These are phyloP conservation scores for Cryptosporidium sp. DNA, from an alignment of 169 alveolate genomes.

Conservation along the genomic window DNA sequence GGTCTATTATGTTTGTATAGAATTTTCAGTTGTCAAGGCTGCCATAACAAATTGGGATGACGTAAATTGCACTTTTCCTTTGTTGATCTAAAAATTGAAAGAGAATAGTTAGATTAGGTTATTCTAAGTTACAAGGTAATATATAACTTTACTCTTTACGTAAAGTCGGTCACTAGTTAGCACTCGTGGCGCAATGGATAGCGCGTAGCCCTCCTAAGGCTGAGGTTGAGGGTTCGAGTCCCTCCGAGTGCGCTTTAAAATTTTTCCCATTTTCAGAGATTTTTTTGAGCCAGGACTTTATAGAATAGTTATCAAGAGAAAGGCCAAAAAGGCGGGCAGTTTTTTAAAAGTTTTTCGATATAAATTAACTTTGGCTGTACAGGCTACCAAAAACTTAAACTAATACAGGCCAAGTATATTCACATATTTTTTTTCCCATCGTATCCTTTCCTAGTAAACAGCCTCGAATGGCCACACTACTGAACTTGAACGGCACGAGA, in stretches of 20 bases:
- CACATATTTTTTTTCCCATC: not conserved
- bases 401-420: not conserved
- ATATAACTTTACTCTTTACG: not conserved
- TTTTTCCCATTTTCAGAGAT: not conserved
- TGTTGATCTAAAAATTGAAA: no score
- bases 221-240: slow-evolving; percentile 96
- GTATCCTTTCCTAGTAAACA: not conserved
- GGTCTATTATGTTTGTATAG: not conserved
- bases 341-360: no score
- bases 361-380: no score
- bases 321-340: not conserved
- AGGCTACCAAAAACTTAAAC: no score
- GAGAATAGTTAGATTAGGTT: no score
- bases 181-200: slow-evolving; percentile 96
- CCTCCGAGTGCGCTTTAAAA: slow-evolving; percentile 94
- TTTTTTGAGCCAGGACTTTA: no score
- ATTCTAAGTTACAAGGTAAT: not conserved
- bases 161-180: slow-evolving; percentile 29
- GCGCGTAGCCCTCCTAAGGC: slow-evolving; percentile 96
- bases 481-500: no score
- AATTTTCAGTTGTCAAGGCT: not conserved
- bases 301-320: no score
- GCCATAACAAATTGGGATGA: no score
- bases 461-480: not conserved
- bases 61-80: no score